Conservation (phyloP, 768 basidiomycete species). For the Boletus reticuloceps region DNA sequence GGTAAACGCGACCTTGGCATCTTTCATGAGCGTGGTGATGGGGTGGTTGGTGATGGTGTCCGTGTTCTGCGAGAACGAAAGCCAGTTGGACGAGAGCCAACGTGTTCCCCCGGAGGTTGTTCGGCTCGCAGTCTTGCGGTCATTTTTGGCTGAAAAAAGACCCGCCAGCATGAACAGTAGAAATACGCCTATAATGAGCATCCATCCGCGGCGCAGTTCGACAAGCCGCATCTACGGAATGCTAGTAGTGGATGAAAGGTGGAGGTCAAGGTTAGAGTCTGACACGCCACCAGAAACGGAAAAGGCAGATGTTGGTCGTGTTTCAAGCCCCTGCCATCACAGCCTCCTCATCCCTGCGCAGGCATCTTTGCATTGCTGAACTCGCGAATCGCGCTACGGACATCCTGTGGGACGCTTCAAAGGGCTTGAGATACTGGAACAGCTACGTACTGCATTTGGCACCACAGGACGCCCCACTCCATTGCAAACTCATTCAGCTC, state of each 20-base stretch:
- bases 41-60: conserved; percentile 53
- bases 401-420: conserved; percentile 53
- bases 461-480: too few species aligned
- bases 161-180: conserved; percentile 51
- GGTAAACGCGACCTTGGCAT: conserved; percentile 75
- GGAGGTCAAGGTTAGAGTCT: neutral
- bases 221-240: conserved; percentile 14
- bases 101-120: neutral
- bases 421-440: conserved; percentile 54
- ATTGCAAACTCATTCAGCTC: too few species aligned
- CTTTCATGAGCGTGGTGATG: conserved; percentile 78
- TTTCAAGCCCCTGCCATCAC: too few species aligned
- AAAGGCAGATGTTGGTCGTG: too few species aligned
- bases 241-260: neutral
- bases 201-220: conserved; percentile 31
- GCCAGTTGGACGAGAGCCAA: conserved; percentile 16
- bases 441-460: too few species aligned
- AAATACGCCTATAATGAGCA: conserved; percentile 42
- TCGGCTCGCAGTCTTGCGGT: neutral
- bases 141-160: conserved; percentile 40
- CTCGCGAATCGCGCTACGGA: conserved; percentile 61
- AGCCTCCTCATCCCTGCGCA: conserved; percentile 20
- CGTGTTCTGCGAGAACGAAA: neutral
- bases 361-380: conserved; percentile 62
- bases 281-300: neutral